Base-by-base conservation (phyloP, 371 early-diverging fungal genomes). In the Actinomucor elegans region DNA sequence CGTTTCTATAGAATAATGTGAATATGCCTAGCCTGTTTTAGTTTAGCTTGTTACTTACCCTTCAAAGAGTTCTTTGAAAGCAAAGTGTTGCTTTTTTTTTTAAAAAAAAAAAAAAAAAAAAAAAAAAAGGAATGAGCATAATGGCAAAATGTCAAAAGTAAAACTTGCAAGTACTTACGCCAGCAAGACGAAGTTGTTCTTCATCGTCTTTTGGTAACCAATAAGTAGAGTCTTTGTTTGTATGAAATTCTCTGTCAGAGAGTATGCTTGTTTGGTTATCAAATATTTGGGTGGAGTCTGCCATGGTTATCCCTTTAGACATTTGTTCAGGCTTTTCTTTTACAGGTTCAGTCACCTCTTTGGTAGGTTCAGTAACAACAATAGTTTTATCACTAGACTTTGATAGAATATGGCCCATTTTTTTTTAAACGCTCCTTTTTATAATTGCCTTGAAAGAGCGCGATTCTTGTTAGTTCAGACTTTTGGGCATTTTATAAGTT, bases 191-290 rank as follows among this genome's bases (percentile, higher is more conserved):
- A 28, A 40, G 35, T 12, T 40, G 32, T 20, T 62, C 63, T 31
- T 47, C 57, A 10, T 62, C 63, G 32, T 62, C 63, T 10, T 57
- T 57, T n/a, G 63, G 63, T 14, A 62, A 31, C 57, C 56, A 52
- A 24, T 62, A 57, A 14, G 51, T 36, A 1, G 51, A 36, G 15
- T 35, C 29, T 23, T 61, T 7, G 6, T 41, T 24, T 10, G 54
- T 40, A 48, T 69, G 70, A 54, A 55, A 67, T 45, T 65, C 58
- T 70, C 73, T 64, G 9, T 35, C 27, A 14, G 37, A 24, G n/a
- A n/a, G n/a, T n/a, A n/a, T n/a, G n/a, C n/a, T n/a, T n/a, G n/a
- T n/a, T n/a, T n/a, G n/a, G n/a, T n/a, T n/a, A n/a, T n/a, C n/a
- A n/a, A n/a, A n/a, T n/a, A n/a, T n/a, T n/a, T n/a, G n/a, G n/a